Evolutionary conservation across 768 basidiomycete genomes (phyloP).

Genomic region (Suillus bovinus): DNA sequence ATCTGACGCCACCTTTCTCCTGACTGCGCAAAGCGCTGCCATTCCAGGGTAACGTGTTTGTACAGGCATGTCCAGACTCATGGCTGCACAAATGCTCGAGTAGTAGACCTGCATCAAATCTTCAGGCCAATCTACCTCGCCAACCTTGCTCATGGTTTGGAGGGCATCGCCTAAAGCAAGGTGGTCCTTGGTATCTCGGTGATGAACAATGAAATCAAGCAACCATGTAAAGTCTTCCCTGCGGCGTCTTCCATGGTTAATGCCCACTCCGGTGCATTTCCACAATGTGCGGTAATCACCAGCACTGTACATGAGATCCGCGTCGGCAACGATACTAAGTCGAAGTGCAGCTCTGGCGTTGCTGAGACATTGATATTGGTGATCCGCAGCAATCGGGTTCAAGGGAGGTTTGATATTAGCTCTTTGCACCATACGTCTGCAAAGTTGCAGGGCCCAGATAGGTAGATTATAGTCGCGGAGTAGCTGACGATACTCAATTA

Average conservation of each 20-base stretch:
- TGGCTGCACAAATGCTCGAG: neutral
- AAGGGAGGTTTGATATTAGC: neutral
- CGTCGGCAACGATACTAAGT: neutral
- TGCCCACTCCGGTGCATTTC: neutral
- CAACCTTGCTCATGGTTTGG: neutral
- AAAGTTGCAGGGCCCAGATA: neutral
- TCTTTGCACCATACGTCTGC: neutral
- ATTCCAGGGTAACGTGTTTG: neutral
- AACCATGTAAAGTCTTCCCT: constrained; percentile 1
- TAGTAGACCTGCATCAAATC: neutral
- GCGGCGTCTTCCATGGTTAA: neutral
- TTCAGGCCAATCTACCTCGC: neutral
- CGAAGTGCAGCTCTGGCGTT: constrained; percentile 1
- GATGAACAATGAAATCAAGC: constrained; percentile 1
- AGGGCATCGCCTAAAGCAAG: neutral
- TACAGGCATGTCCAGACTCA: neutral
- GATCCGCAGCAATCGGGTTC: neutral
- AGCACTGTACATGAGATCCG: neutral
- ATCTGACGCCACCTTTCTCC: neutral
- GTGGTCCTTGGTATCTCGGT: neutral
- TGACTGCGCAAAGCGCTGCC: neutral
- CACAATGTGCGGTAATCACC: neutral
- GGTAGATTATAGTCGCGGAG: neutral
- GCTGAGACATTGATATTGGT: neutral
- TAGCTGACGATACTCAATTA: neutral